A percentile compares a stretch with the other conserved stretches of the same genome.
Evolutionary conservation across 257 asterid genomes (phyloP).

Genomic region (Mitragyna speciosa): DNA sequence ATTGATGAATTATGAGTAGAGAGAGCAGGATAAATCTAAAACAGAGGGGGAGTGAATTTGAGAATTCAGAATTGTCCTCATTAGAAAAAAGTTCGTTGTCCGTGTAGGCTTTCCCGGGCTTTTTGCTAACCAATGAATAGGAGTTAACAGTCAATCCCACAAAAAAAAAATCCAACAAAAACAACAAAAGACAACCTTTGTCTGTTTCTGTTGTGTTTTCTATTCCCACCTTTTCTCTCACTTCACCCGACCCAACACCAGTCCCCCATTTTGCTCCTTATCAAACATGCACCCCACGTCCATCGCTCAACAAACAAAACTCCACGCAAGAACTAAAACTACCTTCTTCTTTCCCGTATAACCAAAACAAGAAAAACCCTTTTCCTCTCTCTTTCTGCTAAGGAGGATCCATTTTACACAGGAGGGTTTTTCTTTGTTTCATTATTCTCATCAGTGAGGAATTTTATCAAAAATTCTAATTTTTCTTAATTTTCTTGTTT

Average conservation of each 20-base stretch:
- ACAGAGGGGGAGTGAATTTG: not conserved
- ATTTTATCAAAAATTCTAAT: not conserved
- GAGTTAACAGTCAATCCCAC: conserved; percentile 24
- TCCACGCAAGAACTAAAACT: conserved; percentile 9
- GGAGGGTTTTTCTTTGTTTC: conserved; percentile 19
- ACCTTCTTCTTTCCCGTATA: conserved; percentile 12
- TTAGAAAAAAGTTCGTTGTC: conserved; percentile 33
- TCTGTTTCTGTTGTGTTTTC: not conserved
- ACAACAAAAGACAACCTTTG: not conserved
- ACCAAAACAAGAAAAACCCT: conserved; percentile 37
- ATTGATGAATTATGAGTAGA: no score
- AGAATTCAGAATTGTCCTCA: not conserved
- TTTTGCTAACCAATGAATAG: conserved; percentile 35
- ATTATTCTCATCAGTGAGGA: not conserved
- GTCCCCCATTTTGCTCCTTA: conserved; percentile 9
- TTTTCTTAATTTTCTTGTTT: not conserved
- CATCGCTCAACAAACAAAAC: conserved; percentile 20
- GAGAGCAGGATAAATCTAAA: not conserved
- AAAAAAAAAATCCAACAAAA: conserved; percentile 20
- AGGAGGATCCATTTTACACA: conserved; percentile 2
- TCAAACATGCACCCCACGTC: conserved; percentile 61
- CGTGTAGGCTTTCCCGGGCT: conserved; percentile 44
- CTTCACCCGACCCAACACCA: not conserved
- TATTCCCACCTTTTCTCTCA: conserved; percentile 1
- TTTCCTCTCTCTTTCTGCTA: conserved; percentile 7